A percentile compares a stretch with the other conserved stretches of the same genome.
phyloP scores from a whole-genome alignment of 2,329 filamentous ascomycete species.

The Xylariaceae sp. region DNA sequence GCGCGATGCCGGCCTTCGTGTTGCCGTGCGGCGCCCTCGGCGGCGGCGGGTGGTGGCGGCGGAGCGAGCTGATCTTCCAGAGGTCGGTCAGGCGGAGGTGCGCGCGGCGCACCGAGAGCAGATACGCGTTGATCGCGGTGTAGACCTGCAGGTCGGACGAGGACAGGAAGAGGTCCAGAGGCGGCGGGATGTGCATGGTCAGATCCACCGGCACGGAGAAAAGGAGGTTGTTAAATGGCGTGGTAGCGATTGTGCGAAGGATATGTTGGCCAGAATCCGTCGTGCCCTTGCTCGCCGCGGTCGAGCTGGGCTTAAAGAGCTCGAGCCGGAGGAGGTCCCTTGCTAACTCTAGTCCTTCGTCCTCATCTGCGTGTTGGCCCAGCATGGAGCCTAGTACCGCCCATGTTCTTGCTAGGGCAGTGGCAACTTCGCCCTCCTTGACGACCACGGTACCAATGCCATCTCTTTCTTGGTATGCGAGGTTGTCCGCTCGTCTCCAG shows the following conservation, averaged over 20 bases:
- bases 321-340: conserved; percentile 65
- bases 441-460: conserved; percentile 57
- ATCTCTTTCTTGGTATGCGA: conserved; percentile 50
- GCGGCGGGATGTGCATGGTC: conserved; percentile 64
- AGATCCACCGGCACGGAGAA: conserved; percentile 70
- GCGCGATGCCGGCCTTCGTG: conserved; percentile 50
- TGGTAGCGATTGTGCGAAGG: conserved; percentile 33
- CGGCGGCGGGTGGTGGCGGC: conserved; percentile 69
- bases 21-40: conserved; percentile 57
- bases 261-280: conserved; percentile 15
- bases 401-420: conserved; percentile 72
- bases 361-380: conserved; percentile 63
- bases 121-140: conserved; percentile 77
- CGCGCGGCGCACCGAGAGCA: conserved; percentile 76
- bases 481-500: conserved; percentile 56
- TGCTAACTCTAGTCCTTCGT: conserved; percentile 78
- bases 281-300: conserved; percentile 25
- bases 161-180: conserved; percentile 81
- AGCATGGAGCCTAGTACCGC: conserved; percentile 69
- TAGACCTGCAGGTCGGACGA: conserved; percentile 70
- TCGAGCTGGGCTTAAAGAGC: conserved; percentile 42
- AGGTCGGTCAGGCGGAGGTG: conserved; percentile 77
- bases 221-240: conserved; percentile 71
- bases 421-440: conserved; percentile 79
- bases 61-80: conserved; percentile 76